A percentile compares a stretch with the other conserved stretches of the same genome.
Conservation (phyloP, 2,329 filamentous ascomycete species). For the Epichloe coenophiala region DNA sequence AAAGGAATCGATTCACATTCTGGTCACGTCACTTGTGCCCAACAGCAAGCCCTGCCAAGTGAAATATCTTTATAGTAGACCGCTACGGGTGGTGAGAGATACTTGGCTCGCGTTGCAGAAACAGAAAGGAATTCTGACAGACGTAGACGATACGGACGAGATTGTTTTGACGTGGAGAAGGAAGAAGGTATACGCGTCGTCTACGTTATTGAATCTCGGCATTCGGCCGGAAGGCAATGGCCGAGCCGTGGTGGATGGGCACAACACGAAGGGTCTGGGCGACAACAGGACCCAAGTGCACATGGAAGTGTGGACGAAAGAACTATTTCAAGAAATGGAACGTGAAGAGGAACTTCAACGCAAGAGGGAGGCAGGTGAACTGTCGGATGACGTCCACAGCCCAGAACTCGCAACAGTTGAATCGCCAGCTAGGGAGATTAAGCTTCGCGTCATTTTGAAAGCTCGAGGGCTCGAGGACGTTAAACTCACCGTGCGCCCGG, state of each 20-base stretch:
- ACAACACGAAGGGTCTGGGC: slow-evolving; percentile 29
- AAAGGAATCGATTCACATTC: slow-evolving; percentile 18
- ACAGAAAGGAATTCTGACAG: slow-evolving; percentile 22
- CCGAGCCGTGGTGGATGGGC: slow-evolving; percentile 25
- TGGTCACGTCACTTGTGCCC: slow-evolving; percentile 50
- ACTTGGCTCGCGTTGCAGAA: slow-evolving; percentile 56
- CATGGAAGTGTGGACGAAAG: slow-evolving; percentile 64
- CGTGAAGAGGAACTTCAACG: slow-evolving; percentile 34
- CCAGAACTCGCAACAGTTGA: slow-evolving; percentile 11
- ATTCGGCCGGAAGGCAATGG: slow-evolving; percentile 32
- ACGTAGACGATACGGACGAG: slow-evolving; percentile 29
- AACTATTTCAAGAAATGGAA: slow-evolving; percentile 39
- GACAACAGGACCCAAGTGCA: slow-evolving; percentile 47
- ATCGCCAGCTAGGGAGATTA: slow-evolving; percentile 16
- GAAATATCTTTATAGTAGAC: slow-evolving; percentile 52
- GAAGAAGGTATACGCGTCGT: slow-evolving; percentile 59
- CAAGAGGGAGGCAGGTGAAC: slow-evolving; percentile 27
- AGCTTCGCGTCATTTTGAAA: slow-evolving; percentile 39
- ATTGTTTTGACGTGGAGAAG: slow-evolving; percentile 72
- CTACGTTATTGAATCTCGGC: slow-evolving; percentile 56
- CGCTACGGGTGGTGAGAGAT: slow-evolving; percentile 50
- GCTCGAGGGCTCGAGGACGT: slow-evolving; percentile 35
- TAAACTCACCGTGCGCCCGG: slow-evolving; percentile 34
- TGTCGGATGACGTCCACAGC: slow-evolving; percentile 19
- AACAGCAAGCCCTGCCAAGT: slow-evolving; percentile 43